Evolutionary conservation across 2,329 filamentous ascomycete genomes (phyloP).

Genomic region (Colletotrichum costaricense): DNA sequence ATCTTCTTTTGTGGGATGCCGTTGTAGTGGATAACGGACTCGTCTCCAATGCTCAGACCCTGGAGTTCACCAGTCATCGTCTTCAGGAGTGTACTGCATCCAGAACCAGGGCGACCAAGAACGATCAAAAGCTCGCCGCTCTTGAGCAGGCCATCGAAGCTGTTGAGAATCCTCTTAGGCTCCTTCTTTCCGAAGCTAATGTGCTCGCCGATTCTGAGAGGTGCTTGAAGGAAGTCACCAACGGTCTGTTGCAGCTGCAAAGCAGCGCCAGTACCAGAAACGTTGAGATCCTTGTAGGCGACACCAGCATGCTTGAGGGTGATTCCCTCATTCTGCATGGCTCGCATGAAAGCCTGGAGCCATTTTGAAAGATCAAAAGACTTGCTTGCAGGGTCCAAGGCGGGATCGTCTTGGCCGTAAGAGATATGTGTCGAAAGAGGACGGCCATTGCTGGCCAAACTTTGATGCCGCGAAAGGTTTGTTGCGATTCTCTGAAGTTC

Average conservation of each 20-base stretch:
- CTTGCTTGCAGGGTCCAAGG: constrained; percentile 50
- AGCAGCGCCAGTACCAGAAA: constrained; percentile 74
- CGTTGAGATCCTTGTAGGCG: constrained; percentile 72
- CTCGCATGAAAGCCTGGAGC: constrained; percentile 50
- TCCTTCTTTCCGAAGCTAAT: constrained; percentile 58
- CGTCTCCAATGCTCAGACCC: constrained; percentile 63
- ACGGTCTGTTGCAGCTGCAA: constrained; percentile 78
- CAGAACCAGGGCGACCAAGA: constrained; percentile 73
- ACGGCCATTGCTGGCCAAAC: constrained; percentile 40
- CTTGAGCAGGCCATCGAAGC: constrained; percentile 73
- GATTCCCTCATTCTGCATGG: constrained; percentile 66
- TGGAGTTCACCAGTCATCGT: constrained; percentile 69
- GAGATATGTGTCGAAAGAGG: constrained; percentile 21
- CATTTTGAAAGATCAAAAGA: constrained; percentile 56
- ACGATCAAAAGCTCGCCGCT: constrained; percentile 77
- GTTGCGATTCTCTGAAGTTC: constrained; percentile 55
- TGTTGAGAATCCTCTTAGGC: constrained; percentile 69
- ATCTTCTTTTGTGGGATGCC: constrained; percentile 66
- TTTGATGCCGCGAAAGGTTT: constrained; percentile 49
- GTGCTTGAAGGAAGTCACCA: constrained; percentile 66
- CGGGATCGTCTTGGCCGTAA: constrained; percentile 41
- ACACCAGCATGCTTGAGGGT: constrained; percentile 67
- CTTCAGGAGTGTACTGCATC: constrained; percentile 74
- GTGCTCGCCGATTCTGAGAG: constrained; percentile 66
- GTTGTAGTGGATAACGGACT: constrained; percentile 70